Evolutionary conservation across 2,329 filamentous ascomycete genomes (phyloP).

Genomic region (Exophiala xenobiotica): DNA sequence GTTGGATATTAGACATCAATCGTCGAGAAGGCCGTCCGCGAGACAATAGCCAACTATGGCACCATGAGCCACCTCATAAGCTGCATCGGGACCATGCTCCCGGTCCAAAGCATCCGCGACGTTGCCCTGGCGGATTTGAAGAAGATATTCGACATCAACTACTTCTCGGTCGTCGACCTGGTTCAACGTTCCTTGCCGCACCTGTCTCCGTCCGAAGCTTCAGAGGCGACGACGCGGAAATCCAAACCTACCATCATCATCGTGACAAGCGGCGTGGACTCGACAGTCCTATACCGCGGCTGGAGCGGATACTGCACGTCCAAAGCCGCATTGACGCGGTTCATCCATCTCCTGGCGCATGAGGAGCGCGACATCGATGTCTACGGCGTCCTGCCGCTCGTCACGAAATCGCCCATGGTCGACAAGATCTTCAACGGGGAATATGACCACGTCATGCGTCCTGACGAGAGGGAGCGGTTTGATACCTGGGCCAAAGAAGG

Average conservation of each 20-base stretch:
- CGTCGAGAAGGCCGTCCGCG: constrained; percentile 3
- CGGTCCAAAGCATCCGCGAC: constrained; percentile 4
- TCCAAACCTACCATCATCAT: constrained; percentile 6
- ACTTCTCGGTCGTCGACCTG: constrained; percentile 8
- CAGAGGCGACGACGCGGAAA: neutral
- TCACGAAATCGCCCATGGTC: constrained; percentile 8
- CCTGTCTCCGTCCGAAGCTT: neutral
- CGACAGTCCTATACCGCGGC: constrained; percentile 1
- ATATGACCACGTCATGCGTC: constrained; percentile 5
- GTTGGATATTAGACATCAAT: constrained; percentile 1
- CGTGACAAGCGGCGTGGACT: constrained; percentile 7
- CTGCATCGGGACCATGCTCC: constrained; percentile 5
- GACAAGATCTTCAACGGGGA: constrained; percentile 10
- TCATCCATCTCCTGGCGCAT: constrained; percentile 7
- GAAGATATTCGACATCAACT: constrained; percentile 10
- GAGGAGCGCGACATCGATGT: constrained; percentile 4
- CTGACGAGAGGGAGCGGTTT: constrained; percentile 7
- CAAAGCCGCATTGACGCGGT: constrained; percentile 8
- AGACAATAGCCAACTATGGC: constrained; percentile 6
- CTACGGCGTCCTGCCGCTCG: constrained; percentile 4
- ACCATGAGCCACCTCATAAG: constrained; percentile 9
- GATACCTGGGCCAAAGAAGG: constrained; percentile 5
- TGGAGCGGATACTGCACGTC: constrained; percentile 9
- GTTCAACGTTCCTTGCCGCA: constrained; percentile 5
- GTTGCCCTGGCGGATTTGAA: constrained; percentile 1